phyloP scores from a whole-genome alignment of 345 rosid species.

The Eutrema japonicum region DNA sequence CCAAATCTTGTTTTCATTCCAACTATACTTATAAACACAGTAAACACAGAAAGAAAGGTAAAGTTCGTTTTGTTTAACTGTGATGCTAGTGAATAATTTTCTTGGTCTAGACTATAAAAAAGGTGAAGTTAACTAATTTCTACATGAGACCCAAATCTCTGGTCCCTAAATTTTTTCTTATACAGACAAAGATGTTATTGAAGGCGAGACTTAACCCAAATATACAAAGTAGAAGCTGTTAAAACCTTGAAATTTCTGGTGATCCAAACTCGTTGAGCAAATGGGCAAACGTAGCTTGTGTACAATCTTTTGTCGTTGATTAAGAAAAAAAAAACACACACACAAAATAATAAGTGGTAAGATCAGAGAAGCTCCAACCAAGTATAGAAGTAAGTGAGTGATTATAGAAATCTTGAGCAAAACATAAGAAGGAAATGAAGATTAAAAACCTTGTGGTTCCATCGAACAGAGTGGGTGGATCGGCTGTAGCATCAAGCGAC shows the following conservation, averaged over 20 bases:
- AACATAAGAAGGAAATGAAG: no score
- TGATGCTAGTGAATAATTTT: neutral
- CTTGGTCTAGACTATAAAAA: no score
- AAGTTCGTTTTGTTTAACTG: neutral
- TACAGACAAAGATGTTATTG: neutral
- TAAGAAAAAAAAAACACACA: neutral
- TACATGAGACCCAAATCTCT: no score
- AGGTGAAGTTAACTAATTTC: no score
- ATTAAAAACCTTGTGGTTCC: conserved; percentile 62
- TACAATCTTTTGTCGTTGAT: conserved; percentile 56
- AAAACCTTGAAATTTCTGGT: conserved; percentile 82
- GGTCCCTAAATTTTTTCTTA: no score
- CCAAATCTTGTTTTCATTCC: neutral
- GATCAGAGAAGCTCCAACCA: neutral
- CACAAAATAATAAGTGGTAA: neutral
- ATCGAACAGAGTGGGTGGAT: conserved; percentile 70
- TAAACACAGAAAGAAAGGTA: neutral
- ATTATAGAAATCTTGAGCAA: no score
- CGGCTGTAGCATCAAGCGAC: conserved; percentile 20
- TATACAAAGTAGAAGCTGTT: neutral
- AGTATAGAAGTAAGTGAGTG: neutral
- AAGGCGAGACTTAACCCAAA: neutral
- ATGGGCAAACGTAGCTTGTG: conserved; percentile 66
- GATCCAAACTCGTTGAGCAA: conserved; percentile 93
- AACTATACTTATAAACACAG: neutral